Base-by-base conservation (phyloP, 768 basidiomycete species). In the Suillus spraguei region DNA sequence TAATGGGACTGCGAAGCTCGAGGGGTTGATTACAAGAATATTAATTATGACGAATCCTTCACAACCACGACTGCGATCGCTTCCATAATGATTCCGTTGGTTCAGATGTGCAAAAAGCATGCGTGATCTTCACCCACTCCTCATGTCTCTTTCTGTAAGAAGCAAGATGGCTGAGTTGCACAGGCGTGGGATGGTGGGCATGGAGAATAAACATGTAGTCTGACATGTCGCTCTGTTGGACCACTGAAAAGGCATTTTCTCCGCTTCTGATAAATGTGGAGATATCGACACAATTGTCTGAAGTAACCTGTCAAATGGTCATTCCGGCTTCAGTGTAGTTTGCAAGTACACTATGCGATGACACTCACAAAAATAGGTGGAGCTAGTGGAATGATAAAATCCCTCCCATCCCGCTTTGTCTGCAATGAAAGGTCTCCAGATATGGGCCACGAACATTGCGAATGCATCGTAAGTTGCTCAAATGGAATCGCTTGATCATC, bases 261-360 rank as follows among this genome's bases (percentile, higher is more conserved):
- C 85, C 86, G 0, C 59, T 44, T 20, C 63, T 68, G 28, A 84
- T 64, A 60, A 83, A 80, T 20, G 76, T 74, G 2, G 85, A 84
- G 13, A 88, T 54, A 64, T 88, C 87, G 24, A 87, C 78, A 20
- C 82, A 73, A 63, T 76, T 78, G 52, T 87, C 79, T 1, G 81
- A 75, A 8, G 80, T 82, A 32, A 81, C 64, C 85, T 86, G 67
- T 24, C 47, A 50, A 38, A 36, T 33, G 24, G 36, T 58, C 50
- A 55, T 36, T 20, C 24, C 8, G 14, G 38, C 14, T 24, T 41
- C 33, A 39, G 32, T 53, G 2, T 47, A 22, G 60, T 24, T 35
- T 13, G 9, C 42, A 60, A 36, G 53, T 49, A 17, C 33, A 28
- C 28, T 28, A 33, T 22, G 14, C 16, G 63, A 77, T 60, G 66